Percentiles rank a stretch among this genome's conserved stretches.
Evolutionary conservation across 2,329 filamentous ascomycete species (phyloP).

Genomic region (Penicillium sp.): DNA sequence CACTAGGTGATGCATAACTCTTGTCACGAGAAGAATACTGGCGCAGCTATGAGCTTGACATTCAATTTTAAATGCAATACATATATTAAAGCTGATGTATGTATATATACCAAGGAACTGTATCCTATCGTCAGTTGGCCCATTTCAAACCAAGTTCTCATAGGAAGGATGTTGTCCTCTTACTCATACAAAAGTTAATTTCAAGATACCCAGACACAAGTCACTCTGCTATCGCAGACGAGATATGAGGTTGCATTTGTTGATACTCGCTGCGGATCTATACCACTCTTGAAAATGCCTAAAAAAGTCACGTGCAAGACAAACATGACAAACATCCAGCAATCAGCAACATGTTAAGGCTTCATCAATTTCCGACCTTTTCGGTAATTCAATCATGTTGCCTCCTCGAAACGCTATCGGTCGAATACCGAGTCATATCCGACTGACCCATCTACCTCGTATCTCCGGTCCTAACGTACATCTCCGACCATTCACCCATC

Average conservation of each 20-base stretch:
- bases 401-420: constrained; percentile 34
- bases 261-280: not conserved
- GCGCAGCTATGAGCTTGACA: not conserved
- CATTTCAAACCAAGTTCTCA: not conserved
- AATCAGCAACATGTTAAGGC: not conserved
- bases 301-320: not conserved
- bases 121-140: not conserved
- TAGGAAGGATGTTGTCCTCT: not conserved
- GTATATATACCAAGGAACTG: not conserved
- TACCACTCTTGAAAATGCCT: no score
- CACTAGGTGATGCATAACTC: no score
- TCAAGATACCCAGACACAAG: not conserved
- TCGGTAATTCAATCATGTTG: constrained; percentile 27
- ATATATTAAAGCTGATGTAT: not conserved
- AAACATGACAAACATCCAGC: constrained; percentile 4
- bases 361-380: not conserved
- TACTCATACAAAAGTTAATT: not conserved
- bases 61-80: not conserved
- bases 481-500: constrained; percentile 58
- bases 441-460: constrained; percentile 39
- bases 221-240: not conserved
- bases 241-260: not conserved
- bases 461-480: constrained; percentile 17
- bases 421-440: constrained; percentile 42
- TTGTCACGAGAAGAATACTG: not conserved